Evolutionary conservation across 2,329 filamentous ascomycete genomes (phyloP).

Genomic region (Tolypocladium nubicola): DNA sequence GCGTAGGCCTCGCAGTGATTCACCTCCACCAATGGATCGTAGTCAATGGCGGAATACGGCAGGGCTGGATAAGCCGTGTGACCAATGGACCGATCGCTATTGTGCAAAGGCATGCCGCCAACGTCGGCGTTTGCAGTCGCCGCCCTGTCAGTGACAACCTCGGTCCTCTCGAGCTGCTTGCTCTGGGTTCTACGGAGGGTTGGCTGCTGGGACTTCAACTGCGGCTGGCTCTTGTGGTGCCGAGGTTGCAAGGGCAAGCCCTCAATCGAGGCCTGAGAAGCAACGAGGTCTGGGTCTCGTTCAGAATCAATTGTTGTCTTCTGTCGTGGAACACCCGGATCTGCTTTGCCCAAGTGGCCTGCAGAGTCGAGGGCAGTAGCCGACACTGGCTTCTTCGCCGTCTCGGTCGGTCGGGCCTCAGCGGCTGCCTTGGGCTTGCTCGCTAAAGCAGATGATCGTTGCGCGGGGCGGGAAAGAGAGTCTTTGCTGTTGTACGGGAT

Average conservation of each 20-base stretch:
- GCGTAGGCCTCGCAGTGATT: conserved; percentile 12
- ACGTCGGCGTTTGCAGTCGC: conserved; percentile 1
- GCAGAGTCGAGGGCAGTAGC: conserved; percentile 6
- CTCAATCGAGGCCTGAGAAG: conserved; percentile 8
- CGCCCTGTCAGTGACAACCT: conserved; percentile 4
- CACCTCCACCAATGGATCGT: conserved; percentile 11
- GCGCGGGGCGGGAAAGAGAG: conserved; percentile 26
- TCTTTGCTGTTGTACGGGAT: conserved; percentile 19
- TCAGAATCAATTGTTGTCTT: conserved; percentile 5
- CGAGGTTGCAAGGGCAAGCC: conserved; percentile 25
- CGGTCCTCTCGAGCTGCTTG: conserved; percentile 23
- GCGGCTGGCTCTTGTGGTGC: conserved; percentile 44
- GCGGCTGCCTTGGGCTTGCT: conserved; percentile 11
- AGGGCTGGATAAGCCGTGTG: conserved; percentile 17
- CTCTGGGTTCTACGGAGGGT: conserved; percentile 33
- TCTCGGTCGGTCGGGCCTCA: conserved; percentile 14
- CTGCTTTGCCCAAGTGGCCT: conserved; percentile 6
- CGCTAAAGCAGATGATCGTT: conserved; percentile 13
- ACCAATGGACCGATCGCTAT: conserved; percentile 8
- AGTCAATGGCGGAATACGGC: conserved; percentile 13
- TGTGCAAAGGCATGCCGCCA: conserved; percentile 5
- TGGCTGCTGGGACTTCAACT: conserved; percentile 32
- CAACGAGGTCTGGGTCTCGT: conserved; percentile 1
- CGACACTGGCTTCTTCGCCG: conserved; percentile 12
- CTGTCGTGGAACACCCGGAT: conserved; percentile 9